Percentiles rank a stretch among this genome's conserved stretches.
Conservation (phyloP, 345 rosid species). For the Melaleuca quinquenervia region DNA sequence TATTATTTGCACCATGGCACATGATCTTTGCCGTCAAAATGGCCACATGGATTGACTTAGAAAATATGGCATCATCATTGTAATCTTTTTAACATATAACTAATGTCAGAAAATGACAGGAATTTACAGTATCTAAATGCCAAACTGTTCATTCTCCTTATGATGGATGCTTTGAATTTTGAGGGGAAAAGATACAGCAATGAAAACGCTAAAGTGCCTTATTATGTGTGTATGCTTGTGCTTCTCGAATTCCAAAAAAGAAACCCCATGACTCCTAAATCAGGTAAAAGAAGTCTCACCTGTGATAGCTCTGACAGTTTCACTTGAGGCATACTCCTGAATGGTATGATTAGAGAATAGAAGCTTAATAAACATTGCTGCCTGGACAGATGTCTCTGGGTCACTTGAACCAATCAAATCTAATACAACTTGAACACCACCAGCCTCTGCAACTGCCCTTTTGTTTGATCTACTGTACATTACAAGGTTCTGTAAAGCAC, state of each 20-base stretch:
- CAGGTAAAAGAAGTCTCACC: conserved; percentile 33
- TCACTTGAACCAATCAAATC: conserved; percentile 95
- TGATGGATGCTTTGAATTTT: neutral
- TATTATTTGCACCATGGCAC: neutral
- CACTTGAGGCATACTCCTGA: conserved; percentile 98
- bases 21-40: neutral
- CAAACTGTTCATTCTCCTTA: neutral
- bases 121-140: neutral
- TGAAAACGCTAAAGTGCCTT: neutral
- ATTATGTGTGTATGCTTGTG: neutral
- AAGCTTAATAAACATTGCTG: conserved; percentile 93
- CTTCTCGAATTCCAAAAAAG: neutral
- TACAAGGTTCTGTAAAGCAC: conserved; percentile 96
- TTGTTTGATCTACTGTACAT: conserved; percentile 92
- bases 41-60: neutral
- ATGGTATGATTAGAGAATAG: conserved; percentile 95
- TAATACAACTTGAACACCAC: conserved; percentile 95
- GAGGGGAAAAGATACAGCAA: neutral
- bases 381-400: conserved; percentile 92
- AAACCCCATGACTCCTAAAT: neutral
- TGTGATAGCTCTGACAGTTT: conserved; percentile 97
- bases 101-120: neutral
- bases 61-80: neutral
- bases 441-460: conserved; percentile 99
- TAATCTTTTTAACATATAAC: neutral